These are phyloP conservation scores for Coprinopsis strossmayeri DNA, from an alignment of 768 basidiomycete species.

Conservation along the genomic window DNA sequence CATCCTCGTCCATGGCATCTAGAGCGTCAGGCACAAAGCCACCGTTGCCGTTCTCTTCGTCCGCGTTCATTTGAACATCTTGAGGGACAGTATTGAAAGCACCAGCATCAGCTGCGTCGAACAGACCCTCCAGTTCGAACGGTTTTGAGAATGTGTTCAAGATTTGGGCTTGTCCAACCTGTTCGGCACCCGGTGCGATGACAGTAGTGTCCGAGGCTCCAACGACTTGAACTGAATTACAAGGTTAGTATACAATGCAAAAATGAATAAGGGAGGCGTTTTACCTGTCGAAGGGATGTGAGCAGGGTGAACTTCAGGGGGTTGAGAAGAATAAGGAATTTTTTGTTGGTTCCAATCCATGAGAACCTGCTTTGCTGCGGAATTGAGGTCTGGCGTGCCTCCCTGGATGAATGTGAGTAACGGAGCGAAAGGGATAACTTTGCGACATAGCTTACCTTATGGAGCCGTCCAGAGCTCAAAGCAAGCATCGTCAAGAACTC, in stretches of 20 bases:
- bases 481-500: conserved; percentile 92
- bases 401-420: conserved; percentile 39
- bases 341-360: conserved; percentile 96
- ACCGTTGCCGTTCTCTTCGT: conserved; percentile 25
- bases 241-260: background rate
- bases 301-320: conserved; percentile 76
- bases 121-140: conserved; percentile 75
- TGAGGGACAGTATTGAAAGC: conserved; percentile 51
- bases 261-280: conserved; percentile 1
- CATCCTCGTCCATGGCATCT: conserved; percentile 37
- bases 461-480: conserved; percentile 70
- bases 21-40: conserved; percentile 38
- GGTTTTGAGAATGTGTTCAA: conserved; percentile 64
- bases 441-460: conserved; percentile 49
- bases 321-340: conserved; percentile 81
- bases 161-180: conserved; percentile 77
- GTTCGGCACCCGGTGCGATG: conserved; percentile 70
- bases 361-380: conserved; percentile 76
- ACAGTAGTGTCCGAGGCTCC: conserved; percentile 20
- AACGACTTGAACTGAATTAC: background rate
- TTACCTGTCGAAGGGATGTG: conserved; percentile 50
- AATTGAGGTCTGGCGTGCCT: conserved; percentile 82
- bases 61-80: conserved; percentile 39
- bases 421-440: background rate
- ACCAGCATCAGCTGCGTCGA: conserved; percentile 75